Evolutionary conservation across 805 yeast genomes (phyloP), one percentile per base, ranked within the genome.

Genomic region (Candida ovalis): DNA sequence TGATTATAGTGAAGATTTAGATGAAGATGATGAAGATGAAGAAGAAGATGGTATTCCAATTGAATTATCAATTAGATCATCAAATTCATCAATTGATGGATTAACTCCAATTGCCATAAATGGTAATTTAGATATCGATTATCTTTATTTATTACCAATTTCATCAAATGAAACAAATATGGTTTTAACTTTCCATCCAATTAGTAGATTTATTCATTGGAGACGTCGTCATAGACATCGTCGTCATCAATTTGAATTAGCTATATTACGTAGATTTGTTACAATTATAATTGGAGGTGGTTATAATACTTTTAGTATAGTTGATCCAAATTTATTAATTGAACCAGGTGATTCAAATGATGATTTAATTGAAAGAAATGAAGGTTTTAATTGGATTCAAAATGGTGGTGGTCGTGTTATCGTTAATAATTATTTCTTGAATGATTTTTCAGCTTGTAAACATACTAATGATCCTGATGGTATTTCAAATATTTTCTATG

Each of bases 381-480:
- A 15, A n/a, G 21, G 17, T 21, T 37, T 37, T 28, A 25, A 38
- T 30, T 44, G 46, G 46, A 39, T 9, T 9, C 9, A 25, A 21
- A 33, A 23, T 10, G 28, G 28, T 32, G 46, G 46, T 44, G 59
- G 59, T n/a, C 39, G 46, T 21, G 43, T 52, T 13, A 45, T 50
- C 23, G 37, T 50, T 17, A 49, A 52, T 37, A 37, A 35, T 6
- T 46, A 40, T 25, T 15, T 33, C 17, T 36, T 17, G 8, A 55
- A 56, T 13, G 24, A 40, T 4, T 71, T 73, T 57, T 69, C 59
- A 52, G 77, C 71, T 38, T 68, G 69, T 51, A 64, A 61, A 64
- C 62, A 70, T 61, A 60, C 68, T 44, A 53, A 54, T 40, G 79
- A 74, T 56, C 76, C 75, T 17, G 72, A 70, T 60, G 48, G 52